Base-by-base conservation (phyloP, 805 yeast species). In the Zygosaccharomyces lentus region DNA sequence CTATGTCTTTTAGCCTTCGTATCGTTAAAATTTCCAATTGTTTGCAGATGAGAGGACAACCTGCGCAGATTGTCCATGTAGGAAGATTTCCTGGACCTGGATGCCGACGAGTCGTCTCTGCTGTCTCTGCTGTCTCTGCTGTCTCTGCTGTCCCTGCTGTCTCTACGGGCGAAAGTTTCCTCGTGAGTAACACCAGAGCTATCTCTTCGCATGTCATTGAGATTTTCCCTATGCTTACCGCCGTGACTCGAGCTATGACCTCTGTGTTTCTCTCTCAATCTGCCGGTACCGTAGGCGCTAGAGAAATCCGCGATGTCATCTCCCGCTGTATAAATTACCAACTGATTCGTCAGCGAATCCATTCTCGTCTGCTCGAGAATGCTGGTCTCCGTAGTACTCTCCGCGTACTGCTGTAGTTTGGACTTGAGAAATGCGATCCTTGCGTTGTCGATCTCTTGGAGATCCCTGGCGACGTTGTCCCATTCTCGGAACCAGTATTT, bases 401-500 rank as follows among this genome's bases (percentile, higher is more conserved):
- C 55, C 2, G 59, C 49, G 44, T 52, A 64, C 25, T 55, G 58
- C 43, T 64, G 65, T 36, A 62, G 23, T 43, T 58, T 59, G 5
- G 53, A 43, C 39, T 62, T 60, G n/a, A 64, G 37, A 17, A 59
- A 56, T 21, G 57, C 50, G 31, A 65, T 61, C 39, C 69, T 55
- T 2, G 56, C 46, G 7, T 41, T 45, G 34, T 65, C 69, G 55
- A 64, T 54, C 26, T 58, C 61, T 48, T 65, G 67, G 21, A 65
- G 47, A 27, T 57, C 61, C 3, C 46, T 40, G 4, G 62, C 51
- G 1, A 61, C 36, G 12, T 38, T 50, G 7, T 57, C 55, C 70
- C 70, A 66, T 44, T 64, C 68, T 17, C 51, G 47, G 34, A 62
- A 50, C 66, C 69, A 66, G 43, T 51, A 60, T 27, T 54, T 56